These are phyloP conservation scores for Ilyonectria destructans DNA, from an alignment of 2,329 filamentous ascomycete species.

Conservation along the genomic window DNA sequence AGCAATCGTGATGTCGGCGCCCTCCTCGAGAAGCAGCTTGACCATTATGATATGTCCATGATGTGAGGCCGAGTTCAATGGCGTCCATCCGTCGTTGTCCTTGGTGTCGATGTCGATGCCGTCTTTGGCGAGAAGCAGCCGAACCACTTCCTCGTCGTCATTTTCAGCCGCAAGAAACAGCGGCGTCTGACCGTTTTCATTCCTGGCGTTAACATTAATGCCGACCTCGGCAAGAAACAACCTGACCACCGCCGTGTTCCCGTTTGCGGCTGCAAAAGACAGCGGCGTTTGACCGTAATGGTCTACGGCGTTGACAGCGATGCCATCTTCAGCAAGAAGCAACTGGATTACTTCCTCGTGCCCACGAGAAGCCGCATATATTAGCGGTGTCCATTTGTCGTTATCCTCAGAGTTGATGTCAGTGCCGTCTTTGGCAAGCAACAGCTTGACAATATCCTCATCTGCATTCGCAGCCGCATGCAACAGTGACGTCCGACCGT, in stretches of 20 bases:
- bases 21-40: too few species aligned
- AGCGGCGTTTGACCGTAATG: background rate
- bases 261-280: background rate
- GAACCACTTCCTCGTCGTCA: background rate
- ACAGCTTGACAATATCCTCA: background rate
- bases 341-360: background rate
- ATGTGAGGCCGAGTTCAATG: background rate
- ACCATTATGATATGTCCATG: background rate
- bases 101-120: background rate
- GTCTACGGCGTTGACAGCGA: background rate
- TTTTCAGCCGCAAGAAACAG: background rate
- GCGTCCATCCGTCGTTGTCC: background rate
- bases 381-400: background rate
- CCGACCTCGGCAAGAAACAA: background rate
- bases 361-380: background rate
- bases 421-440: background rate
- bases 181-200: background rate
- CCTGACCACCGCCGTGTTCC: background rate
- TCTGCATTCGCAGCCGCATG: constrained; percentile 1
- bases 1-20: too few species aligned
- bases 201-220: background rate
- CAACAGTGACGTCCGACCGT: constrained; percentile 7
- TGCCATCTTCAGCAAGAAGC: background rate
- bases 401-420: constrained; percentile 4
- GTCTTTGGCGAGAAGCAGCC: background rate